A percentile compares a stretch with the other conserved stretches of the same genome.
Evolutionary conservation across 345 rosid genomes (phyloP).

Genomic region (rapeseed (Brassica napus)): Da-Ae NC_063436.1:10686001-10686500

Average conservation of each 20-base stretch:
- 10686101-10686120: not conserved
- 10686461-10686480: slow-evolving; percentile 2
- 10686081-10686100: not conserved
- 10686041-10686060: not conserved
- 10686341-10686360: not conserved
- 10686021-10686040: not conserved
- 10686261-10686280: not conserved
- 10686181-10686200: not conserved
- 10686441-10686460: not conserved
- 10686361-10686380: not conserved
- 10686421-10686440: not conserved
- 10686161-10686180: not conserved
- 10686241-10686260: not conserved
- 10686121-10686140: not conserved
- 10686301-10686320: not conserved
- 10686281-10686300: not conserved
- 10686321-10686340: not conserved
- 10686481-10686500: not conserved
- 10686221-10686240: not conserved
- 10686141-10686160: not conserved
- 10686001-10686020: not conserved
- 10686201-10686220: not conserved
- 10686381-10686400: no score
- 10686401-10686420: not conserved
- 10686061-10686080: not conserved